Conservation (phyloP, 345 rosid species). For the Linum lewisii region DNA sequence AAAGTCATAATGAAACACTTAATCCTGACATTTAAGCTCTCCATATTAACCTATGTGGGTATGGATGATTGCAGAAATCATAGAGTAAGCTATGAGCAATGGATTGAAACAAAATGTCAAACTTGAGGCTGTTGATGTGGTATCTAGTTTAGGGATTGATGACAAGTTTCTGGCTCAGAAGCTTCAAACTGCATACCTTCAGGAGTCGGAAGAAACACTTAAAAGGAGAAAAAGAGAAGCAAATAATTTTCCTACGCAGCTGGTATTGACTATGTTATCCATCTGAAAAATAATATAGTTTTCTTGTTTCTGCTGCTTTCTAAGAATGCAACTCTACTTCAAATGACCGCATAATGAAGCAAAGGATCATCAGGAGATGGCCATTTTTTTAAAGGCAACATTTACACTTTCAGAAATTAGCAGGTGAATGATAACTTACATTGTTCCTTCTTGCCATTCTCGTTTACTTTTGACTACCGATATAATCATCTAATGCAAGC, state of each 20-base stretch:
- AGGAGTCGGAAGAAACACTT: constrained; percentile 35
- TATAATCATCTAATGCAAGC: too few species aligned
- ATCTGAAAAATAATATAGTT: background rate
- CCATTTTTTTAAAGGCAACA: constrained; percentile 14
- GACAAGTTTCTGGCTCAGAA: constrained; percentile 43
- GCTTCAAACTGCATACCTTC: constrained; percentile 40
- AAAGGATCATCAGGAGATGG: constrained; percentile 16
- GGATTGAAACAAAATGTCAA: constrained; percentile 21
- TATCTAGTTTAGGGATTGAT: constrained; percentile 43
- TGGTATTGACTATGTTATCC: constrained; percentile 24
- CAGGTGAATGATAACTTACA: constrained; percentile 9
- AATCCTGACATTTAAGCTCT: background rate
- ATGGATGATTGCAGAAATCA: constrained; percentile 33
- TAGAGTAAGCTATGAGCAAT: constrained; percentile 39
- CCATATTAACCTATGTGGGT: background rate
- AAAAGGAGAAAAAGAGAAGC: constrained; percentile 32
- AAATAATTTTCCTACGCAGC: constrained; percentile 19
- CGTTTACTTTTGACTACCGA: background rate
- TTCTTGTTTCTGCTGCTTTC: background rate
- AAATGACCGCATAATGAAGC: constrained; percentile 36
- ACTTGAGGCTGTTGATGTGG: constrained; percentile 54
- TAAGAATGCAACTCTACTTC: background rate
- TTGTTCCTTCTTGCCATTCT: background rate
- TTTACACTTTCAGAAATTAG: constrained; percentile 16
- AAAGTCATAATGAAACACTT: too few species aligned